Evolutionary conservation across 1,284 basidiomycete species (phyloP), one percentile per base, ranked within the genome.

Genomic region (Malassezia nana): DNA sequence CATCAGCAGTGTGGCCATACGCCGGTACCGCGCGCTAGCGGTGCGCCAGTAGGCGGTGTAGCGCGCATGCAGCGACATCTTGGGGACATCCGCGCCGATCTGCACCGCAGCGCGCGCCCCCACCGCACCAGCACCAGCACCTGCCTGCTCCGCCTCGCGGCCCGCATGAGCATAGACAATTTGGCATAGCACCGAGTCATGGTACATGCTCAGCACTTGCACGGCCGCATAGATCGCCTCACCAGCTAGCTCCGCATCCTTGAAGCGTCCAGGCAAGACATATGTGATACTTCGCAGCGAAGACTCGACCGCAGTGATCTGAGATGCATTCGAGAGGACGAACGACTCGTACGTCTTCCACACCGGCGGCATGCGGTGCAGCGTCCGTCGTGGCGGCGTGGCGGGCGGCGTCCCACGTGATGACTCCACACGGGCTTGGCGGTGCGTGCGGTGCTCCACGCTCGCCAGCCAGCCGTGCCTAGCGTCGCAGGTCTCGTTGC

Each of bases 231-330:
- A 76, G 38, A 77, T 64, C 44, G 60, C 65, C 50, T 66, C 65
- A 20, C 63, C 65, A 4, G 60, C 65, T 54, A 95, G 79, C 75
- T 95, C 91, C 50, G 90, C 88, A 79, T 95, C 91, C 74, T 89
- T 89, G 81, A 95, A 95, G 58, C 90, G 81, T 60, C 90, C 91
- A 18, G 91, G 90, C 22, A 95, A 79, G 64, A 95, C 84, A 87
- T 89, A 95, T 32, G 89, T 91, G 62, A 94, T 78, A 57, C 87
- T 90, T 55, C 89, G 80, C 60, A 95, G 77, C 10, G 86, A 84
- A 30, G 86, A 88, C 76, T 95, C 90, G 61, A 94, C 79, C 12
- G 86, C 83, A 16, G 85, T 85, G 55, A 95, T 71, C 51, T 72
- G 69, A 9, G 67, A 66, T 20, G 68, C 71, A 42, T 72, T 70